phyloP scores from a whole-genome alignment of 441 rosid species.

The Raphanus hybrid region DNA sequence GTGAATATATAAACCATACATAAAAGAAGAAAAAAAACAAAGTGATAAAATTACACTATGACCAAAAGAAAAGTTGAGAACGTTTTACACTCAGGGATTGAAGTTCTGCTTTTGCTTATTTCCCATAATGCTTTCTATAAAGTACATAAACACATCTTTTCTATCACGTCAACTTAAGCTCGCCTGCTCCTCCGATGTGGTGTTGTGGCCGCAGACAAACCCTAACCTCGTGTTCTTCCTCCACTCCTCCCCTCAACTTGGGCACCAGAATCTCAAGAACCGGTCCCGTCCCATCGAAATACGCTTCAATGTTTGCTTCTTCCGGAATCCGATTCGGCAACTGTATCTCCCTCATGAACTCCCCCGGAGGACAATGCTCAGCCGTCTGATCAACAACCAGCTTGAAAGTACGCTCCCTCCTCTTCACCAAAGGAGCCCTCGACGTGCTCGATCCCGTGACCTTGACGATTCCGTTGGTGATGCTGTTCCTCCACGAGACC shows the following conservation, averaged over 20 bases:
- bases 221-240: slow-evolving; percentile 78
- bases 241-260: slow-evolving; percentile 54
- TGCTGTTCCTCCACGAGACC: slow-evolving; percentile 73
- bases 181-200: slow-evolving; percentile 53
- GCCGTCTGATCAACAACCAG: slow-evolving; percentile 66
- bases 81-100: neutral
- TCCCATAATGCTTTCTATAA: slow-evolving; percentile 12
- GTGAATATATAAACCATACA: neutral
- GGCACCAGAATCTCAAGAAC: slow-evolving; percentile 74
- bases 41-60: neutral
- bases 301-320: slow-evolving; percentile 75
- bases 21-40: neutral
- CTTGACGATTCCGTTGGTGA: slow-evolving; percentile 61
- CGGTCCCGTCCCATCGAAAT: slow-evolving; percentile 60
- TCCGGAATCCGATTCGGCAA: slow-evolving; percentile 71
- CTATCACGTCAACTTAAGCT: slow-evolving; percentile 57
- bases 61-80: slow-evolving; percentile 1
- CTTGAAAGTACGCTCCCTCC: slow-evolving; percentile 63
- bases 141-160: slow-evolving; percentile 1
- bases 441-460: slow-evolving; percentile 63
- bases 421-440: slow-evolving; percentile 55
- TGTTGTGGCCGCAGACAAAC: slow-evolving; percentile 73
- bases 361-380: slow-evolving; percentile 79
- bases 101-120: slow-evolving; percentile 31
- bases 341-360: slow-evolving; percentile 70